phyloP scores from a whole-genome alignment of 2,329 filamentous ascomycete species.

The Fusarium albidum region DNA sequence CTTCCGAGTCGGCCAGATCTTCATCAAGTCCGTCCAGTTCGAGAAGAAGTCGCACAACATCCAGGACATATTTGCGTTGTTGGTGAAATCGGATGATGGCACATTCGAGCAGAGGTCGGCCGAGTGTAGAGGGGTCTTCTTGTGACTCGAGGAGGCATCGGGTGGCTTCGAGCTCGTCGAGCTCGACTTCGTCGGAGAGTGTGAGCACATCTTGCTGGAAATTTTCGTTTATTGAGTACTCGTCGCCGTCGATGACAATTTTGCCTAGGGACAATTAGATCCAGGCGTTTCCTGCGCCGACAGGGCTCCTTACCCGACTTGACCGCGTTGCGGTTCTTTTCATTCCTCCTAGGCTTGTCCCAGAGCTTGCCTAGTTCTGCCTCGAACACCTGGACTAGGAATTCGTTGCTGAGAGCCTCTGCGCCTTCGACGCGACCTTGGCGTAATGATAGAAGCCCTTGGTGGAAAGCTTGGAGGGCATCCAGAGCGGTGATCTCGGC shows the following conservation, averaged over 20 bases:
- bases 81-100: constrained; percentile 90
- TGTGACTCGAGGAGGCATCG: constrained; percentile 78
- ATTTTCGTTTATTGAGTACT: constrained; percentile 84
- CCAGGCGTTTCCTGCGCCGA: constrained; percentile 8
- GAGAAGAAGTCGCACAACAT: constrained; percentile 83
- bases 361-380: constrained; percentile 76
- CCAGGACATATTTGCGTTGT: constrained; percentile 81
- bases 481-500: constrained; percentile 77
- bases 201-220: constrained; percentile 85
- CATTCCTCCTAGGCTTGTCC: constrained; percentile 77
- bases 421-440: constrained; percentile 69
- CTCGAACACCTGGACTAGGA: constrained; percentile 76
- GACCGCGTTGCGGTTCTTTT: constrained; percentile 76
- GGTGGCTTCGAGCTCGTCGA: constrained; percentile 89
- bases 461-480: constrained; percentile 83
- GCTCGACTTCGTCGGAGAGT: constrained; percentile 85
- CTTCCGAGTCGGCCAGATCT: constrained; percentile 56
- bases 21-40: constrained; percentile 66
- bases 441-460: constrained; percentile 80
- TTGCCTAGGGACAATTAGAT: constrained; percentile 66
- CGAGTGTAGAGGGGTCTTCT: constrained; percentile 72
- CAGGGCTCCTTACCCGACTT: constrained; percentile 64
- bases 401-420: constrained; percentile 74
- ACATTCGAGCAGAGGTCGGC: constrained; percentile 77
- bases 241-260: constrained; percentile 73